Base-by-base conservation (phyloP, 352 stramenopile species). In the Synura sp. region DNA sequence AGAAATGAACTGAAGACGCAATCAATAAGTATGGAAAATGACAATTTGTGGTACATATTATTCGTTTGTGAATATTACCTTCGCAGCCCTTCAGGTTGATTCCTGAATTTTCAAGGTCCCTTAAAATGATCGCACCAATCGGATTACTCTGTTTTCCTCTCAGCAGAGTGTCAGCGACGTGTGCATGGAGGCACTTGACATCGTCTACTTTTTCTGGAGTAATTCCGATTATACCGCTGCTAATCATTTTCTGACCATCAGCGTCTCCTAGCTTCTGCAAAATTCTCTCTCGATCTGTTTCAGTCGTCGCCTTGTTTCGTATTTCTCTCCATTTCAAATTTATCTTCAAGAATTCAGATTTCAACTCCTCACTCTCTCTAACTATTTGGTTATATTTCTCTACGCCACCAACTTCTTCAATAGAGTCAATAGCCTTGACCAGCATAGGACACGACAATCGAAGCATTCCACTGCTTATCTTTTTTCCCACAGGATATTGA, bases 371-470 rank as follows among this genome's bases (percentile, higher is more conserved):
- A 14, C 80, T 70, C 42, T 5, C 34, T 78, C 78, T 42, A 33
- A 85, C 63, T 38, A 75, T 83, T 0, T 25, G 19, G 77, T 85
- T 87, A 0, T 84, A 79, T n/a, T 84, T 29, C 9, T 77, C 75
- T 29, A 87, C 85, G 29, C 79, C 82, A 22, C 82, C 82, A 14
- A 85, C 82, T 71, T 85, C 79, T 59, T 87, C 84, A 38, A 86
- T 67, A 29, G 44, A 17, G 74, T 87, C 84, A 35, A 87, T 81
- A 27, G 60, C 77, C 25, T 71, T 55, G 2, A 87, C 84, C 38
- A 87, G 42, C 25, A 84, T 31, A 1, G 84, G 84, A 57, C 84
- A 87, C n/a, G 84, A 84, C 12, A 87, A 34, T 32, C 85, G 84
- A 12, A 87, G 75, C 31, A 86, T 77, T 22, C 83, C 83, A 1